A percentile compares a stretch with the other conserved stretches of the same genome.
These are phyloP conservation scores for Aspergillus glaucus DNA, from an alignment of 2,329 filamentous ascomycete genomes.

Conservation along the genomic window DNA sequence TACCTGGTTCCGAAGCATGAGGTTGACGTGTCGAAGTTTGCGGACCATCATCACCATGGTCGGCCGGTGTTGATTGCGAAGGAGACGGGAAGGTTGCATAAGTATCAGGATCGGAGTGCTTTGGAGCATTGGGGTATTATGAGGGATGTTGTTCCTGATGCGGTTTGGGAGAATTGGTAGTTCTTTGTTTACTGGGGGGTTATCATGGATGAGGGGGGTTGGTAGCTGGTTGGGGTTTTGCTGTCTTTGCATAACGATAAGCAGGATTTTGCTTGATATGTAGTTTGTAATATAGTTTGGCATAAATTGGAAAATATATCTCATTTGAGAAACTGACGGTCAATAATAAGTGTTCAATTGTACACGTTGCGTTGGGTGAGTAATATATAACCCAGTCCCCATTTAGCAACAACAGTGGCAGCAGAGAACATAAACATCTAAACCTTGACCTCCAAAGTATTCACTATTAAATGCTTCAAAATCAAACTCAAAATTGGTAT, in stretches of 20 bases:
- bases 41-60: constrained; percentile 39
- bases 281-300: too few relatives aligned
- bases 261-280: too few relatives aligned
- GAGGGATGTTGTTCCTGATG: constrained; percentile 69
- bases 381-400: too few relatives aligned
- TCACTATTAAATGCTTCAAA: too few relatives aligned
- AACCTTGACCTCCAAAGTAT: background rate
- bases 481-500: background rate
- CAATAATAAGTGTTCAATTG: too few relatives aligned
- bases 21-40: constrained; percentile 44
- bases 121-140: constrained; percentile 88
- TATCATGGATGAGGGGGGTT: background rate
- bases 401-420: too few relatives aligned
- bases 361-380: too few relatives aligned
- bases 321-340: too few relatives aligned
- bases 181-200: background rate
- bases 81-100: constrained; percentile 59
- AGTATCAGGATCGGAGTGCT: constrained; percentile 70
- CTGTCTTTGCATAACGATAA: too few relatives aligned
- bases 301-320: too few relatives aligned
- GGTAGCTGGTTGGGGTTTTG: too few relatives aligned
- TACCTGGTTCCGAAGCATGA: constrained; percentile 70
- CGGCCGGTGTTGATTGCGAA: constrained; percentile 34
- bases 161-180: constrained; percentile 86
- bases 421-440: background rate